Conservation (phyloP, 2,329 filamentous ascomycete species). For the Thermomyces lanuginosus region DNA sequence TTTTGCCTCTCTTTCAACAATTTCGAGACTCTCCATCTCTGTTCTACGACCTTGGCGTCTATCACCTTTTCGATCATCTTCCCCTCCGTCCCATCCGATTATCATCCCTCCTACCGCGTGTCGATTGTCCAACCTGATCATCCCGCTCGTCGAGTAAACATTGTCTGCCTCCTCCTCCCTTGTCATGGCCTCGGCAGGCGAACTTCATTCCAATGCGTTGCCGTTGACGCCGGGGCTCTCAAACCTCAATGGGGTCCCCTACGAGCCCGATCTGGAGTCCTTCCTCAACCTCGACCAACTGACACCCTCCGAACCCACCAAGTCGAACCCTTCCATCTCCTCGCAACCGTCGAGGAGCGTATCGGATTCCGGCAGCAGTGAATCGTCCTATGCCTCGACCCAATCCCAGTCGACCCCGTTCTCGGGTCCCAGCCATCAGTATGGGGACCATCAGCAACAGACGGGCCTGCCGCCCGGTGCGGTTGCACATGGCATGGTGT, state of each 20-base stretch:
- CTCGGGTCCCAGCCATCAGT: slow-evolving; percentile 79
- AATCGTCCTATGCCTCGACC: slow-evolving; percentile 19
- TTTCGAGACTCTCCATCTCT: too few relatives aligned
- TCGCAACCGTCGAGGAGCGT: slow-evolving; percentile 22
- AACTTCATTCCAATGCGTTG: too few relatives aligned
- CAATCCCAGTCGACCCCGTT: slow-evolving; percentile 39
- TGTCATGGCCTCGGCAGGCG: too few relatives aligned
- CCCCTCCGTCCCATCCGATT: too few relatives aligned
- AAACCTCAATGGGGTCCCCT: slow-evolving; percentile 17
- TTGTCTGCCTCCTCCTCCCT: too few relatives aligned
- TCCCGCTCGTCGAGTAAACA: too few relatives aligned
- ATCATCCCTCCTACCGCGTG: too few relatives aligned
- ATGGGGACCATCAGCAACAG: slow-evolving; percentile 89
- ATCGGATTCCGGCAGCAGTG: slow-evolving; percentile 21
- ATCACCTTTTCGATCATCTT: too few relatives aligned
- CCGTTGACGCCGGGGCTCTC: too few relatives aligned
- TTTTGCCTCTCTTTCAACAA: too few relatives aligned
- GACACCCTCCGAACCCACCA: slow-evolving; percentile 18
- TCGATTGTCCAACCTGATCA: too few relatives aligned
- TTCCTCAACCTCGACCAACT: slow-evolving; percentile 32
- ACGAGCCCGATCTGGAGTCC: slow-evolving; percentile 31
- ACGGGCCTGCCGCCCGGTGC: slow-evolving; percentile 81
- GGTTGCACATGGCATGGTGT: slow-evolving; percentile 59
- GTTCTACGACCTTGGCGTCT: too few relatives aligned
- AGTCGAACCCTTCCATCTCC: slow-evolving; percentile 20